A percentile compares a stretch with the other conserved stretches of the same genome.
Conservation (phyloP, 2,329 filamentous ascomycete species). For the Harringtonia lauricola region DNA sequence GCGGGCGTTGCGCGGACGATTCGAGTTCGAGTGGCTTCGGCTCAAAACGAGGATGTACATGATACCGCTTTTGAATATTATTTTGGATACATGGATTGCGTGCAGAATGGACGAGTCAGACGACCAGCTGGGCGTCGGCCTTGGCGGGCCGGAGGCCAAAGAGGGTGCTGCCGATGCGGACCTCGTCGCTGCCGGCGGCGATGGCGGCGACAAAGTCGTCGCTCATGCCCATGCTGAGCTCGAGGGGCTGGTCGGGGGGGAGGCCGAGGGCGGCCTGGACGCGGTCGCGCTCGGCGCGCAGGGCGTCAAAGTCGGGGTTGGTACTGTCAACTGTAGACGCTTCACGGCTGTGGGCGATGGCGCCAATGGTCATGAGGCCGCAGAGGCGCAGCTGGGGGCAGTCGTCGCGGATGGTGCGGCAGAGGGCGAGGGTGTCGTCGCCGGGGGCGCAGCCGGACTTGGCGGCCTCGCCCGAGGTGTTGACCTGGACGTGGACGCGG, state of each 20-base stretch:
- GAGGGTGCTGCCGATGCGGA: constrained; percentile 86
- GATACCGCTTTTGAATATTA: too few species aligned
- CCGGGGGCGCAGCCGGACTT: constrained; percentile 75
- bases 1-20: background rate
- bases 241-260: constrained; percentile 33
- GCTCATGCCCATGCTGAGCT: constrained; percentile 98
- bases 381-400: constrained; percentile 66
- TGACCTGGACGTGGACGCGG: constrained; percentile 82
- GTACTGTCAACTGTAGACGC: too few species aligned
- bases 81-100: too few species aligned
- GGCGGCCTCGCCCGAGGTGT: constrained; percentile 77
- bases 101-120: constrained; percentile 23
- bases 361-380: constrained; percentile 95
- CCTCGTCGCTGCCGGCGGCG: constrained; percentile 72
- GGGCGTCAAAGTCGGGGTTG: constrained; percentile 77
- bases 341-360: constrained; percentile 78
- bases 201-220: constrained; percentile 90
- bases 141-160: constrained; percentile 77
- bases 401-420: constrained; percentile 54
- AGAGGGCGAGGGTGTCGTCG: constrained; percentile 50
- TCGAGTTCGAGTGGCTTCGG: too few species aligned
- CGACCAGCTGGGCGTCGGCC: constrained; percentile 62
- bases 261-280: constrained; percentile 35
- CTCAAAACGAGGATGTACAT: too few species aligned
- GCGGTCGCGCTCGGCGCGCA: constrained; percentile 60